A percentile compares a stretch with the other conserved stretches of the same genome.
phyloP scores from a whole-genome alignment of 176 grass and related monocot species.

The Tillandsia fasciculata region DNA sequence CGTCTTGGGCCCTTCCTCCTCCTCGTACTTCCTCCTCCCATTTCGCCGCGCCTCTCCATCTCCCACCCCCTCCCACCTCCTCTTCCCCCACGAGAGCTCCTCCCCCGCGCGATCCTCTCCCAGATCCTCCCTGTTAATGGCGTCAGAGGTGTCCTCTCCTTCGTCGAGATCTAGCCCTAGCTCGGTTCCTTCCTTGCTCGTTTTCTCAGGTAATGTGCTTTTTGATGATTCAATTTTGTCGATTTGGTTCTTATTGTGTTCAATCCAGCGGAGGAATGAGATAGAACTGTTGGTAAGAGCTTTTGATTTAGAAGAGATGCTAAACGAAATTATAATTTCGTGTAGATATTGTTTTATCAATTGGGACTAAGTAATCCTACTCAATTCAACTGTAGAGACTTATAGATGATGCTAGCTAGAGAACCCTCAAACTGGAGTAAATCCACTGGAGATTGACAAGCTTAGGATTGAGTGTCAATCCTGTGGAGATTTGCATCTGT shows the following conservation, averaged over 20 bases:
- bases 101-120: neutral
- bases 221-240: neutral
- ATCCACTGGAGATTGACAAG: too few relatives aligned
- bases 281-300: too few relatives aligned
- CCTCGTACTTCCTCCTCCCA: neutral
- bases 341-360: too few relatives aligned
- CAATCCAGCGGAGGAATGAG: too few relatives aligned
- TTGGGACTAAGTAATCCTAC: too few relatives aligned
- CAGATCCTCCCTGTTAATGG: constrained; percentile 11
- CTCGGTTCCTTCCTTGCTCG: constrained; percentile 46
- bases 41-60: neutral
- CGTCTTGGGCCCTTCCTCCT: neutral
- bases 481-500: too few relatives aligned
- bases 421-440: too few relatives aligned
- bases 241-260: neutral
- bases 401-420: too few relatives aligned
- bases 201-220: constrained; percentile 55
- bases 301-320: too few relatives aligned
- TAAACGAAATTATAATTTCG: too few relatives aligned
- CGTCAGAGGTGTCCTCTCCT: constrained; percentile 2
- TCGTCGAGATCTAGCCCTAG: neutral
- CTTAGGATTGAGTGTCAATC: too few relatives aligned
- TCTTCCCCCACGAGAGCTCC: neutral
- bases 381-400: too few relatives aligned
- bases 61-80: neutral